Conservation (phyloP, 1,284 basidiomycete genomes). For the Ustilago sp. region DNA sequence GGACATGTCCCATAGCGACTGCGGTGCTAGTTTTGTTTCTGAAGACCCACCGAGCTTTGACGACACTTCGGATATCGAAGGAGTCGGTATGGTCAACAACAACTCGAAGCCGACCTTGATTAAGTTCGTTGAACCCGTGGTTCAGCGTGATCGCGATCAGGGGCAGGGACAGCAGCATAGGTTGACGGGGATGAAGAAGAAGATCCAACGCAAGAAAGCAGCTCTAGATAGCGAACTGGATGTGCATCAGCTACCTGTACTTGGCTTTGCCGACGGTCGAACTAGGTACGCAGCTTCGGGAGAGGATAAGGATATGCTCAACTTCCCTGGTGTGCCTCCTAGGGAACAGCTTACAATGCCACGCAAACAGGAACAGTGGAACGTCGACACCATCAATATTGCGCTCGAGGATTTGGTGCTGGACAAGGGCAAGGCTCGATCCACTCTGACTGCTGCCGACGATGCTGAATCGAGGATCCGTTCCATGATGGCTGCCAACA, state of each 20-base stretch:
- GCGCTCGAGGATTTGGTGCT: slow-evolving; percentile 42
- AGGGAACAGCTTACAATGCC: background rate
- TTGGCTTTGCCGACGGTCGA: slow-evolving; percentile 27
- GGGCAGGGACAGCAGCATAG: slow-evolving; percentile 13
- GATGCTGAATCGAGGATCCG: slow-evolving; percentile 3
- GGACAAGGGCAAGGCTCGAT: slow-evolving; percentile 20
- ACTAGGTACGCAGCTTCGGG: slow-evolving; percentile 5
- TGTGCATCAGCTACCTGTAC: slow-evolving; percentile 31
- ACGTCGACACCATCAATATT: slow-evolving; percentile 45
- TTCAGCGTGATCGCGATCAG: slow-evolving; percentile 22
- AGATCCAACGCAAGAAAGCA: slow-evolving; percentile 27
- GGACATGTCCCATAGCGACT: slow-evolving; percentile 30
- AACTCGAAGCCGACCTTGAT: slow-evolving; percentile 29
- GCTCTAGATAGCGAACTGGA: slow-evolving; percentile 13
- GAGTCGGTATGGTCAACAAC: slow-evolving; percentile 6
- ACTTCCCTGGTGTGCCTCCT: slow-evolving; percentile 37
- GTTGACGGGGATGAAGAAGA: slow-evolving; percentile 49
- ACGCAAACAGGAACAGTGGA: slow-evolving; percentile 36
- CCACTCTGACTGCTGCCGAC: background rate
- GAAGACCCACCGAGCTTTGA: slow-evolving; percentile 32
- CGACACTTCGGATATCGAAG: slow-evolving; percentile 44
- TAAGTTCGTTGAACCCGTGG: slow-evolving; percentile 49
- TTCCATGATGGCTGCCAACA: background rate
- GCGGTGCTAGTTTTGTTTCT: slow-evolving; percentile 28
- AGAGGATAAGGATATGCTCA: slow-evolving; percentile 17